Base-by-base conservation (phyloP, 2,329 filamentous ascomycete genomes). In the Didymella lethalis region DNA sequence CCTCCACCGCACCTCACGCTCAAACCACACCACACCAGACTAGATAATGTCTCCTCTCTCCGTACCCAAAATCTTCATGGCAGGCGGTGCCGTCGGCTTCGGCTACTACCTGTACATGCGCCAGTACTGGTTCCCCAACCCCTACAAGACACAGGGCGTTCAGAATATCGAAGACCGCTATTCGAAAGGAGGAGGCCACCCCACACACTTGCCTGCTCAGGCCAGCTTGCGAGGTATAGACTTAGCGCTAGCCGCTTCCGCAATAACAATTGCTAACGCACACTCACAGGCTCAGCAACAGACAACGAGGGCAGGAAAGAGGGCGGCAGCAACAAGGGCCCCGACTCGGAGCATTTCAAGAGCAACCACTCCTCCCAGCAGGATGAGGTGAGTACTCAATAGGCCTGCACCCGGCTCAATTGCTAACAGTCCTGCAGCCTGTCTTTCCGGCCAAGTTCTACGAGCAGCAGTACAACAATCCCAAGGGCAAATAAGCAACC, bases 81-180 rank as follows among this genome's bases (percentile, higher is more conserved):
- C 74, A 43, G 74, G 74, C 48, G 74, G 70, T 28, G 69, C 68
- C 50, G 68, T 73, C 16, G 74, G 75, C 57, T 72, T 76, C 61
- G 64, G 64, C 49, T 77, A 77, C 67, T 73, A 76, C 65, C 64
- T 75, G 50, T 68, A 70, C 60, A 75, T 75, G 71, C 69, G 74
- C 56, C 70, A 70, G 51, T 74, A 76, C 64, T 76, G 74, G 75
- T 76, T 74, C 68, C 72, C 73, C 52, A 74, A 77, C 61, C 71
- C 74, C 11, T 75, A 75, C 67, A 75, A 75, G 66, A 77, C 75
- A 26, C 64, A 66, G 40, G 74, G 61, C 32, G 59, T 71, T n/a
- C 62, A 74, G 62, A 75, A 75, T 56, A 71, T 77, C 41, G 75
- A 75, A 54, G 67, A 74, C 48, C 67, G 73, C 25, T 77, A 65